Conservation (phyloP, 345 rosid genomes). For the Bruguiera sexangula region DNA sequence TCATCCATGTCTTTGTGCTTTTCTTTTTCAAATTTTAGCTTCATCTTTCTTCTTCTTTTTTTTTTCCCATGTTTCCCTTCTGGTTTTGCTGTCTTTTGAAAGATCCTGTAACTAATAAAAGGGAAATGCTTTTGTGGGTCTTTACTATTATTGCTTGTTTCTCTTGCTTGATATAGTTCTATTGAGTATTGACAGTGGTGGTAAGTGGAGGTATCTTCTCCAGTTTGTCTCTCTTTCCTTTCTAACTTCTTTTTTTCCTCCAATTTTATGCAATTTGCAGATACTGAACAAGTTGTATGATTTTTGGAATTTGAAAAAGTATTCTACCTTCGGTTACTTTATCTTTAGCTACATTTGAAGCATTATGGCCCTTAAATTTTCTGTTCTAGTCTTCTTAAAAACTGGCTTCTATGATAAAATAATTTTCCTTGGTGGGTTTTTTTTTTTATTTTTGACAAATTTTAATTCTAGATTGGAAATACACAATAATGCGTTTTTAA, state of each 20-base stretch:
- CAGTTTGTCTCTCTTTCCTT: background rate
- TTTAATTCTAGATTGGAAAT: background rate
- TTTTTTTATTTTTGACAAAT: background rate
- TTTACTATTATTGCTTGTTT: no score
- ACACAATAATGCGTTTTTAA: no score
- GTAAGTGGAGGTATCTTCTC: background rate
- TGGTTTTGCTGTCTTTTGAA: background rate
- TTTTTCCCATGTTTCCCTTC: background rate
- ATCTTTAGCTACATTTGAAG: background rate
- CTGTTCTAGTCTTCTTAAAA: background rate
- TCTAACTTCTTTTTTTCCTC: background rate
- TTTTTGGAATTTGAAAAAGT: slow-evolving; percentile 5
- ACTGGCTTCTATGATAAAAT: background rate
- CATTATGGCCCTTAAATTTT: background rate
- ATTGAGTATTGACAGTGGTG: background rate
- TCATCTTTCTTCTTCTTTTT: background rate
- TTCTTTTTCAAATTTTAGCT: background rate
- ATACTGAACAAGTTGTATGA: background rate
- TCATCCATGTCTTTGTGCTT: slow-evolving; percentile 2
- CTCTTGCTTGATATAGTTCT: background rate
- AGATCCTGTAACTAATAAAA: no score
- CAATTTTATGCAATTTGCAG: background rate
- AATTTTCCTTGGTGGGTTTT: background rate
- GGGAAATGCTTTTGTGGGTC: no score
- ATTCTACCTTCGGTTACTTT: background rate